Conservation (phyloP, 805 yeast species). For the Wickerhamomyces kurtzmanii region DNA sequence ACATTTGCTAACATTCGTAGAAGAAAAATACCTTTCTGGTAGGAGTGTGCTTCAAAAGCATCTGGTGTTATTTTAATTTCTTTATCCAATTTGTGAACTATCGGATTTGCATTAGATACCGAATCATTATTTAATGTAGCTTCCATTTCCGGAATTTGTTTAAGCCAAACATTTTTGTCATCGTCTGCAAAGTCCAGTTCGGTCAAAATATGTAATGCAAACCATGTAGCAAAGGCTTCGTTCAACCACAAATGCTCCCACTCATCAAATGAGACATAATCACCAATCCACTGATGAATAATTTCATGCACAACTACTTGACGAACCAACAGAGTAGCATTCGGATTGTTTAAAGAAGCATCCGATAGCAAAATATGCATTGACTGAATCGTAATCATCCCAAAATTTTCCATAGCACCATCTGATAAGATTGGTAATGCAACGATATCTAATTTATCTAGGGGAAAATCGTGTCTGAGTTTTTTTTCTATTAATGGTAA, state of each 20-base stretch:
- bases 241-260: conserved; percentile 69
- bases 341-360: conserved; percentile 13
- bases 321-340: conserved; percentile 25
- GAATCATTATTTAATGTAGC: conserved; percentile 27
- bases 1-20: conserved; percentile 41
- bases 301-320: conserved; percentile 64
- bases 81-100: conserved; percentile 25
- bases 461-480: conserved; percentile 40
- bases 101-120: conserved; percentile 18
- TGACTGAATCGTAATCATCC: conserved; percentile 50
- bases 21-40: conserved; percentile 51
- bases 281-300: conserved; percentile 78
- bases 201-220: conserved; percentile 40
- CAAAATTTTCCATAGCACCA: conserved; percentile 79
- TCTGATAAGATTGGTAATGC: conserved; percentile 64
- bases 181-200: conserved; percentile 13
- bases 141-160: conserved; percentile 20
- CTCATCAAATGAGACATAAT: conserved; percentile 52
- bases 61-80: conserved; percentile 29
- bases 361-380: conserved; percentile 35
- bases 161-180: conserved; percentile 23
- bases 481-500: conserved; percentile 37
- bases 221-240: conserved; percentile 72
- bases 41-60: conserved; percentile 40
- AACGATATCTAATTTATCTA: conserved; percentile 56